A percentile compares a stretch with the other conserved stretches of the same genome.
Conservation (phyloP, 2,329 filamentous ascomycete species). For the Venturia nashicola region DNA sequence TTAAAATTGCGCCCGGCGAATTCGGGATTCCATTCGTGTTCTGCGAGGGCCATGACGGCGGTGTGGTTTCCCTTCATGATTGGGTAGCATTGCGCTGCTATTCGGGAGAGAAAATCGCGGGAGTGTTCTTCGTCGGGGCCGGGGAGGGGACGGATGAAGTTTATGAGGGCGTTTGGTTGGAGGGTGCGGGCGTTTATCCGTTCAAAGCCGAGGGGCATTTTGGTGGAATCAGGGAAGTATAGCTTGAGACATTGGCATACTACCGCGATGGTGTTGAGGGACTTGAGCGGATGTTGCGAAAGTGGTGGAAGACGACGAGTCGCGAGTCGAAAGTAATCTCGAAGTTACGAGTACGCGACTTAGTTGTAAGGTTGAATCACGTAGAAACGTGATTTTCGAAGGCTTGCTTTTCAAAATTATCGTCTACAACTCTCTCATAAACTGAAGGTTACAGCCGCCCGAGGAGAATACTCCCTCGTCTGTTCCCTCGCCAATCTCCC, state of each 20-base stretch:
- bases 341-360: neutral
- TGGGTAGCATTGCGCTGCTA: conserved; percentile 60
- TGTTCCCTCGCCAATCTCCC: too few relatives aligned
- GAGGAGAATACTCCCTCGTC: too few relatives aligned
- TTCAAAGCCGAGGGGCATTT: conserved; percentile 68
- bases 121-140: conserved; percentile 34
- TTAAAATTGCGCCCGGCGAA: conserved; percentile 89
- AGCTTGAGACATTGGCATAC: neutral
- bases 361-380: too few relatives aligned
- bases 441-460: too few relatives aligned
- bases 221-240: conserved; percentile 5
- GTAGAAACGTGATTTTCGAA: neutral
- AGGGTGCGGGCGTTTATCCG: conserved; percentile 63
- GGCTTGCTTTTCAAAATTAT: neutral
- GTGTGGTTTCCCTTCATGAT: conserved; percentile 36
- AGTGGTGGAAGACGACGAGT: neutral
- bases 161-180: conserved; percentile 64
- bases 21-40: conserved; percentile 68
- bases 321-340: neutral
- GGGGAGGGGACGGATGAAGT: conserved; percentile 72
- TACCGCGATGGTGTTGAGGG: neutral
- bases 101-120: conserved; percentile 23
- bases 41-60: conserved; percentile 50
- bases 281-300: neutral
- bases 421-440: too few relatives aligned